Evolutionary conservation across 1,284 basidiomycete species (phyloP), one percentile per base, ranked within the genome.

Genomic region (Leccinum solheimii): DNA sequence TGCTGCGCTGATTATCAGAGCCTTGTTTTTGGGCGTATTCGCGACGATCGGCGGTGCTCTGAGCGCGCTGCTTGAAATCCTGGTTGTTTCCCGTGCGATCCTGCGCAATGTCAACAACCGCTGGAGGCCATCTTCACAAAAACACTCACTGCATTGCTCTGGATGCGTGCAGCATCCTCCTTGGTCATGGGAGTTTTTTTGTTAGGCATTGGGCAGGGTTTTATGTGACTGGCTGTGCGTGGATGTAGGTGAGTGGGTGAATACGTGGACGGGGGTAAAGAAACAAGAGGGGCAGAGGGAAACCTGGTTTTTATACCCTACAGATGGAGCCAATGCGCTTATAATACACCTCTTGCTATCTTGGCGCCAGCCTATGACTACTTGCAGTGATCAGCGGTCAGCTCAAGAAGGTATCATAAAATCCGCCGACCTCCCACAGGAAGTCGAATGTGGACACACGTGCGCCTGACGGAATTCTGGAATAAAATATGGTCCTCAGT

Each of bases 21-120:
- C 16, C 49, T 48, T 59, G 57, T 45, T 45, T 19, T 19, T 19
- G 43, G 6, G 40, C 9, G 3, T 66, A 1, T 16, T 56, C 57
- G 21, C 52, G 30, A 23, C 62, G 61, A 13, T 62, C 62, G 4
- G 51, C 55, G 3, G 61, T n/a, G 23, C 58, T 58, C 45, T 67
- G 65, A 2, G 32, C 62, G n/a, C 65, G 65, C 1, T 48, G 9
- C 21, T 66, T 66, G 54, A 66, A 66, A 16, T 52, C 65, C 1
- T 26, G 7, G 11, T 67, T 67, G 9, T 21, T 56, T 0, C 13
- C 9, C 1, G 48, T 59, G 23, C 30, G n/a, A 26, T 65, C 64
- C 64, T 66, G 43, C 3, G 2, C 16, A 21, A 13, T 19, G 43
- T 64, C 34, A 64, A 48, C 32, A 5, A 34, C 10, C 21, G 21